These are phyloP conservation scores for Athelia psychrophila DNA, from an alignment of 1,284 basidiomycete genomes.

Conservation along the genomic window DNA sequence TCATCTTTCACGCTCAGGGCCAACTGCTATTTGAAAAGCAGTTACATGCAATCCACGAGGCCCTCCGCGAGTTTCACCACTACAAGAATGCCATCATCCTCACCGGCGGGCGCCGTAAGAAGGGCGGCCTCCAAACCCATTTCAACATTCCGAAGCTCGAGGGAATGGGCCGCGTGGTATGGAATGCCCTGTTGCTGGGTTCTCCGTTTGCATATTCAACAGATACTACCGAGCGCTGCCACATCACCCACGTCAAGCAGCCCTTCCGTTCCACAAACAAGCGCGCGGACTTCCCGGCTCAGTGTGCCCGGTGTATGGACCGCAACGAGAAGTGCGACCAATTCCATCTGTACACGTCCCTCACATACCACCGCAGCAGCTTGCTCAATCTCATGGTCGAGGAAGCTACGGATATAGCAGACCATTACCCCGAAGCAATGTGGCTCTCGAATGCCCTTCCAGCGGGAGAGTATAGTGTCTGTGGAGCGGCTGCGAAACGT, in stretches of 20 bases:
- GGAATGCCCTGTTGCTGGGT: neutral
- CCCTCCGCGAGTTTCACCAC: constrained; percentile 1
- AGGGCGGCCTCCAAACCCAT: neutral
- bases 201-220: neutral
- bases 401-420: no score
- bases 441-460: no score
- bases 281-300: neutral
- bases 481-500: no score
- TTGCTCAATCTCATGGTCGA: no score
- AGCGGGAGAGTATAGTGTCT: no score
- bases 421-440: no score
- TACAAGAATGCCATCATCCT: neutral
- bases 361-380: neutral
- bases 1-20: neutral
- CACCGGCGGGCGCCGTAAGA: neutral
- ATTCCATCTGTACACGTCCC: neutral
- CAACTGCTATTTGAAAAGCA: neutral
- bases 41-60: neutral
- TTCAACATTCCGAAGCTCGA: constrained; percentile 5
- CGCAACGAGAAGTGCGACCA: neutral
- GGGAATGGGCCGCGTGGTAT: neutral
- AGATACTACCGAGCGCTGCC: neutral
- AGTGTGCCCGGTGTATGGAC: neutral
- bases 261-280: neutral
- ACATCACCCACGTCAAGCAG: neutral